Base-by-base conservation (phyloP, 768 basidiomycete species). In the Auriscalpium microsporum region DNA sequence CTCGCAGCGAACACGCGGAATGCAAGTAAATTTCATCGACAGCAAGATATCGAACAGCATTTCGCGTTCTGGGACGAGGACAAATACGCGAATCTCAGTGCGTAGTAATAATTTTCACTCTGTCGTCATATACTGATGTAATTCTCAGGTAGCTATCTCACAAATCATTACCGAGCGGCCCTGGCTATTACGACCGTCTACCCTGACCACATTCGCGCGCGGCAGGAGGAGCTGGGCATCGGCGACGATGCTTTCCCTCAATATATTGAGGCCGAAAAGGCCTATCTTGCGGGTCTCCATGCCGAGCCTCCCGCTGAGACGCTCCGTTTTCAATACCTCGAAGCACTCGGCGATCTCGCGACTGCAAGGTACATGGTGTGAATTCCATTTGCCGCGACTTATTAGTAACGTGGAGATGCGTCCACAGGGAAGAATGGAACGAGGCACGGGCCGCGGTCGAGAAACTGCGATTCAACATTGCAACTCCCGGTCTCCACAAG, bases 11-110 rank as follows among this genome's bases (percentile, higher is more conserved):
- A 54, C 7, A 67, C 62, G 1, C 54, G 63, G 0, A 58, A 68
- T 19, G 56, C 66, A 1, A 54, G 61, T 0, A 14, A 37, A 3
- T 71, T 67, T 44, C 69, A 69, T 56, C 63, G 63, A 1, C 64
- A 61, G 16, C 67, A 68, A 42, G 60, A 56, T 0, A 66, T 70
- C n/a, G 59, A 65, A 11, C 42, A 51, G 33, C 58, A 62, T 38
- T 63, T 65, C 16, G 19, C 9, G 0, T 58, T 55, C n/a, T 69
- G 66, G 64, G 59, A 61, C 44, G 47, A 36, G 1, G 56, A 63
- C 16, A 65, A 67, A 17, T 63, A 67, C 47, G 55, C 54, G 0
- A 58, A 59, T 3, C 50, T 64, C 1, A 66, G 69, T 68, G 57
- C n/a, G 45, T 46, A 21, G 21, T 21, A 21, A 21, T 21, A 21